phyloP scores from a whole-genome alignment of 78 protist genomes.

The Bigelowiella natans region DNA sequence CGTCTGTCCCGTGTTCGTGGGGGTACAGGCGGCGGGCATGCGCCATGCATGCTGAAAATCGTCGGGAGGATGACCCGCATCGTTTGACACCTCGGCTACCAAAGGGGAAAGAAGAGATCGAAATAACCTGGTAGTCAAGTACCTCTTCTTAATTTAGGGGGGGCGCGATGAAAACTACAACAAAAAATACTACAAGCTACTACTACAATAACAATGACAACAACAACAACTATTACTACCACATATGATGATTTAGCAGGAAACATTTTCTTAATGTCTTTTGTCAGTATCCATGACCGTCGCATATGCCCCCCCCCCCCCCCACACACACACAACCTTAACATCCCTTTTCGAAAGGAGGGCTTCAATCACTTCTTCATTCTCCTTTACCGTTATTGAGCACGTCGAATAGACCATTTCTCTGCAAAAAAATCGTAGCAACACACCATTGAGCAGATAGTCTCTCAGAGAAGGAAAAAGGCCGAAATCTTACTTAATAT shows the following conservation, averaged over 20 bases:
- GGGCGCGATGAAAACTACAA: not conserved
- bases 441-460: no score
- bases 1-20: slow-evolving; percentile 97
- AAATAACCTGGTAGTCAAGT: not conserved
- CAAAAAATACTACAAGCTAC: not conserved
- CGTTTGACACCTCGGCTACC: not conserved
- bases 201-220: not conserved
- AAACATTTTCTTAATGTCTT: not conserved
- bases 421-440: no score
- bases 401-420: slow-evolving; percentile 59
- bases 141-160: no score
- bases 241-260: not conserved
- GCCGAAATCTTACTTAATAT: no score
- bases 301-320: slow-evolving; percentile 53
- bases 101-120: not conserved
- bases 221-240: not conserved
- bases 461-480: no score
- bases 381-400: slow-evolving; percentile 74
- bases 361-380: slow-evolving; percentile 92
- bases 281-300: not conserved
- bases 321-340: slow-evolving; percentile 67
- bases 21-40: slow-evolving; percentile 85
- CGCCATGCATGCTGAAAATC: slow-evolving; percentile 65
- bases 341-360: slow-evolving; percentile 67
- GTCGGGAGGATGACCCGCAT: slow-evolving; percentile 17